These are phyloP conservation scores for Geranium brycei DNA, from an alignment of 345 rosid genomes.

Conservation along the genomic window DNA sequence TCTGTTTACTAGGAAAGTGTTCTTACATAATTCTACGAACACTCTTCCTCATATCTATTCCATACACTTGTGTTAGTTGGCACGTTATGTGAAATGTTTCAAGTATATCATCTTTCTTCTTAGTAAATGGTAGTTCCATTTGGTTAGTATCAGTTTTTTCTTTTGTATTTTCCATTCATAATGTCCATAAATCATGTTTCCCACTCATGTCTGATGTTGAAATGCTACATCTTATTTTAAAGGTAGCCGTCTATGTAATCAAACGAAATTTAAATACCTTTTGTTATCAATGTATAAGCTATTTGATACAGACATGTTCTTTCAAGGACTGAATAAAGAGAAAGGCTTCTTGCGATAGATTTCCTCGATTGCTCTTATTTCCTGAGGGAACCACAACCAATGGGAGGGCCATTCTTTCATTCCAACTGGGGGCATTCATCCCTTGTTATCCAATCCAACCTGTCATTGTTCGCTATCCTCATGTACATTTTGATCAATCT, in stretches of 20 bases:
- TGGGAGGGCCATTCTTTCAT: slow-evolving; percentile 69
- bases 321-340: slow-evolving; percentile 97
- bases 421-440: slow-evolving; percentile 95
- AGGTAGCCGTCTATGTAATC: slow-evolving; percentile 1
- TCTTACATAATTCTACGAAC: too few relatives aligned
- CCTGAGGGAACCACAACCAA: slow-evolving; percentile 98
- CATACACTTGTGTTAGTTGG: too few relatives aligned
- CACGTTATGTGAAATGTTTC: too few relatives aligned
- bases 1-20: too few relatives aligned
- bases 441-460: slow-evolving; percentile 83
- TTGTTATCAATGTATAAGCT: slow-evolving; percentile 42
- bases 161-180: too few relatives aligned
- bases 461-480: slow-evolving; percentile 81
- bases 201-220: too few relatives aligned
- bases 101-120: too few relatives aligned
- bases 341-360: slow-evolving; percentile 72
- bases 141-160: too few relatives aligned
- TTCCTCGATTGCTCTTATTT: slow-evolving; percentile 77
- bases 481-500: slow-evolving; percentile 94
- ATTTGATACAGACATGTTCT: slow-evolving; percentile 92
- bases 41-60: too few relatives aligned
- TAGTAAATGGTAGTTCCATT: too few relatives aligned
- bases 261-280: slow-evolving; percentile 28
- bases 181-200: too few relatives aligned
- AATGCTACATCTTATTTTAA: too few relatives aligned